Conservation (phyloP, 495 filamentous ascomycete species). For the Polyplosphaeria fusca region DNA sequence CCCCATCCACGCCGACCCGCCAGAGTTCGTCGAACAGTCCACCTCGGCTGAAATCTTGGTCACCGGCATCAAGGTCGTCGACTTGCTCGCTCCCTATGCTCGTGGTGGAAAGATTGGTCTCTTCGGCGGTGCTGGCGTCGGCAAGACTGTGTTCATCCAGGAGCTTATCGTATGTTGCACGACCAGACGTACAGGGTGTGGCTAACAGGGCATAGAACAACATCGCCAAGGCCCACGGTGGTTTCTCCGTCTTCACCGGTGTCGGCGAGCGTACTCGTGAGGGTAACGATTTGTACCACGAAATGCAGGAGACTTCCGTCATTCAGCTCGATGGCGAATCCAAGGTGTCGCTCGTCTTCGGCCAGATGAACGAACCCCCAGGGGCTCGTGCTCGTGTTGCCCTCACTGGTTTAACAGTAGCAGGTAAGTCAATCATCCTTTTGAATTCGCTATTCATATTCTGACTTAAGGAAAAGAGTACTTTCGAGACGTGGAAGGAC, state of each 20-base stretch:
- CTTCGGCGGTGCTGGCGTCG: conserved; percentile 99
- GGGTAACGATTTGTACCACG: conserved; percentile 99
- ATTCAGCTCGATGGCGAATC: conserved; percentile 98
- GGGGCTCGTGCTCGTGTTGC: conserved; percentile 99
- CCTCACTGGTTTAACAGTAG: conserved; percentile 76
- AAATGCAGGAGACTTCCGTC: conserved; percentile 99
- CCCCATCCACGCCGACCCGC: conserved; percentile 93
- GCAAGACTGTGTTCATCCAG: conserved; percentile 99
- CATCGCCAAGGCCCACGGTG: conserved; percentile 99
- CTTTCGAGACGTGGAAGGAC: conserved; percentile 94
- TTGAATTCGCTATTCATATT: too few species aligned
- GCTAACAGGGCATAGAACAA: conserved; percentile 66
- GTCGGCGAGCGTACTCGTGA: conserved; percentile 99
- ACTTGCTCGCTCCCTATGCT: conserved; percentile 96
- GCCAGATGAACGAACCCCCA: conserved; percentile 99
- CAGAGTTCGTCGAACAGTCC: conserved; percentile 87
- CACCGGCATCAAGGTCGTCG: conserved; percentile 99
- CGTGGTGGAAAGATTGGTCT: conserved; percentile 99
- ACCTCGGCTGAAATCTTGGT: conserved; percentile 93
- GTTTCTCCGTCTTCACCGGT: conserved; percentile 99
- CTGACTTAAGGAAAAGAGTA: conserved; percentile 50
- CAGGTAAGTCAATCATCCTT: too few species aligned
- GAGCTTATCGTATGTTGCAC: conserved; percentile 75
- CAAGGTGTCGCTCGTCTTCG: conserved; percentile 99
- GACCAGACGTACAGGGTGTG: not conserved